Conservation (phyloP, 1,284 basidiomycete genomes). For the Moesziomyces globuligerus region DNA sequence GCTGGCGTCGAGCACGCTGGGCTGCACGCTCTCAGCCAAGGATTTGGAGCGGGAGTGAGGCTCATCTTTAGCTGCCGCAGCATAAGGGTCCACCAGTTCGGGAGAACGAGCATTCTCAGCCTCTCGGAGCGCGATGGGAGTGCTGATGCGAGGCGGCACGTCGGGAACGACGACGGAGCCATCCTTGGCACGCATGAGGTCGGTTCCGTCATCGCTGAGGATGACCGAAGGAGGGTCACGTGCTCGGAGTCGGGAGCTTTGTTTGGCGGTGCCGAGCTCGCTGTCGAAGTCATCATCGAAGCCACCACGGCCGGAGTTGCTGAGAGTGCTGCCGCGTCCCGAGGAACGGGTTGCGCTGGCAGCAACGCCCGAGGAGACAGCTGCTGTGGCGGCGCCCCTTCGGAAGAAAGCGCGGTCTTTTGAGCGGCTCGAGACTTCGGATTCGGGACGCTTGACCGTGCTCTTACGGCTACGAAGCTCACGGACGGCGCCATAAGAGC, state of each 20-base stretch:
- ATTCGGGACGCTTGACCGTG: conserved; percentile 16
- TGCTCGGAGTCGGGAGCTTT: conserved; percentile 10
- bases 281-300: conserved; percentile 43
- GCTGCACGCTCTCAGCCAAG: conserved; percentile 41
- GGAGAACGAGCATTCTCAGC: conserved; percentile 48
- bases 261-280: conserved; percentile 28
- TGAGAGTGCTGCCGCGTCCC: conserved; percentile 21
- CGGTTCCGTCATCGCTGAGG: conserved; percentile 27
- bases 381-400: conserved; percentile 28
- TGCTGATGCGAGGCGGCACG: conserved; percentile 20
- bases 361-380: conserved; percentile 26
- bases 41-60: conserved; percentile 34
- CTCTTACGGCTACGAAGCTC: conserved; percentile 49
- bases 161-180: conserved; percentile 11
- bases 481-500: conserved; percentile 41
- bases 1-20: conserved; percentile 41
- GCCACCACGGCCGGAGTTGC: conserved; percentile 29
- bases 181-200: neutral
- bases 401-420: conserved; percentile 16
- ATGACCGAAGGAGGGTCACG: conserved; percentile 30
- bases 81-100: conserved; percentile 40
- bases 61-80: conserved; percentile 2
- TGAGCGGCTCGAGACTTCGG: conserved; percentile 5
- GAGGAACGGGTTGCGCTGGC: conserved; percentile 14
- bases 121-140: conserved; percentile 42